Conservation (phyloP, 1,139 yeast genomes). For the Sugiyamaella sp. region DNA sequence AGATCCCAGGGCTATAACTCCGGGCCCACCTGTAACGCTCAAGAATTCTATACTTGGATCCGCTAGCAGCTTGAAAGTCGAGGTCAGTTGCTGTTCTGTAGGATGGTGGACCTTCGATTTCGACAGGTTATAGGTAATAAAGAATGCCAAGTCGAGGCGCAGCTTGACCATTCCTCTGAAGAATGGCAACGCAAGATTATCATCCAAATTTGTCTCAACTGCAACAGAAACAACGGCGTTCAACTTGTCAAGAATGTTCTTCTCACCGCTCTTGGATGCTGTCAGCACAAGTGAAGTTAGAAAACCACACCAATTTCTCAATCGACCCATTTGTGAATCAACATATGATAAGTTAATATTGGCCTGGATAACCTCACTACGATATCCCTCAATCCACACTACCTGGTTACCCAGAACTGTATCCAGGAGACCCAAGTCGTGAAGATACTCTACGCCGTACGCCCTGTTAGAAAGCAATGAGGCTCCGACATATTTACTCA, state of each 20-base stretch:
- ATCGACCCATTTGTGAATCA: conserved; percentile 67
- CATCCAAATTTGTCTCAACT: conserved; percentile 55
- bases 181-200: conserved; percentile 54
- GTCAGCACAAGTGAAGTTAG: conserved; percentile 62
- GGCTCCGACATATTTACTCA: conserved; percentile 52
- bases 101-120: conserved; percentile 20
- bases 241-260: conserved; percentile 44
- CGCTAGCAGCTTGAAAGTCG: conserved; percentile 32
- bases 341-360: conserved; percentile 67
- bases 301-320: conserved; percentile 79
- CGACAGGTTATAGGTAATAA: conserved; percentile 56
- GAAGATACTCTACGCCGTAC: conserved; percentile 56
- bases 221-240: conserved; percentile 50
- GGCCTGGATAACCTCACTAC: conserved; percentile 58
- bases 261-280: conserved; percentile 43
- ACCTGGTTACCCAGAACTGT: conserved; percentile 52
- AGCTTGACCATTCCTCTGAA: conserved; percentile 59
- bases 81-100: conserved; percentile 26
- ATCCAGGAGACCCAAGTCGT: conserved; percentile 67
- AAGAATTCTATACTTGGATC: conserved; percentile 33
- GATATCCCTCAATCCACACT: conserved; percentile 54
- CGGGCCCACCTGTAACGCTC: conserved; percentile 19
- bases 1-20: not conserved
- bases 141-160: conserved; percentile 71
- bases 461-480: conserved; percentile 25